Conservation (phyloP, 768 basidiomycete genomes). For the Kwoniella dendrophila region DNA sequence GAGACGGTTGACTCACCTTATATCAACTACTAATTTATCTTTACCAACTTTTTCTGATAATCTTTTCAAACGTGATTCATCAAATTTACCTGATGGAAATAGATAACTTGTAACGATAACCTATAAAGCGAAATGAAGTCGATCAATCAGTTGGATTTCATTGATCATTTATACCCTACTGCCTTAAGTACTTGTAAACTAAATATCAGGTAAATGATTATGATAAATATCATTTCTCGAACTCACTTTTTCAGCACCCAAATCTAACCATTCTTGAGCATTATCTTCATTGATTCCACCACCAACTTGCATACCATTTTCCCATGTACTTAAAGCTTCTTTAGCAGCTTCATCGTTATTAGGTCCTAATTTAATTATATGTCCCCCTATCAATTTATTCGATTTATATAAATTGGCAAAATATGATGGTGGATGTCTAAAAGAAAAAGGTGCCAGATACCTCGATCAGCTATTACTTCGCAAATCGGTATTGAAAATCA, state of each 20-base stretch:
- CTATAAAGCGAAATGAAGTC: conserved; percentile 57
- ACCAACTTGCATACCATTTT: conserved; percentile 87
- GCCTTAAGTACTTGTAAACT: not conserved
- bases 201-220: too few species aligned
- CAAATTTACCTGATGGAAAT: conserved; percentile 82
- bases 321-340: conserved; percentile 82
- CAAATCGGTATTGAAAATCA: too few species aligned
- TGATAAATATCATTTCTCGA: not conserved
- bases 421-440: conserved; percentile 72
- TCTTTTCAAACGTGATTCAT: conserved; percentile 67
- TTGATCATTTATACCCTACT: not conserved
- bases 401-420: conserved; percentile 77
- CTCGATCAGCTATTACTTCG: too few species aligned
- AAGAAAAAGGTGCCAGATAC: not conserved
- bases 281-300: conserved; percentile 86
- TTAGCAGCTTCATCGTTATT: conserved; percentile 86
- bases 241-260: conserved; percentile 83
- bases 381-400: conserved; percentile 76
- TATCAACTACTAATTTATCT: conserved; percentile 88
- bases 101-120: conserved; percentile 97
- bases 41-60: conserved; percentile 72
- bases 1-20: conserved; percentile 65
- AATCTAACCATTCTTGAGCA: conserved; percentile 78
- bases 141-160: not conserved
- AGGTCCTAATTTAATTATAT: conserved; percentile 93